Base-by-base conservation (phyloP, 805 yeast species). In the Blastobotrys terrestris region DNA sequence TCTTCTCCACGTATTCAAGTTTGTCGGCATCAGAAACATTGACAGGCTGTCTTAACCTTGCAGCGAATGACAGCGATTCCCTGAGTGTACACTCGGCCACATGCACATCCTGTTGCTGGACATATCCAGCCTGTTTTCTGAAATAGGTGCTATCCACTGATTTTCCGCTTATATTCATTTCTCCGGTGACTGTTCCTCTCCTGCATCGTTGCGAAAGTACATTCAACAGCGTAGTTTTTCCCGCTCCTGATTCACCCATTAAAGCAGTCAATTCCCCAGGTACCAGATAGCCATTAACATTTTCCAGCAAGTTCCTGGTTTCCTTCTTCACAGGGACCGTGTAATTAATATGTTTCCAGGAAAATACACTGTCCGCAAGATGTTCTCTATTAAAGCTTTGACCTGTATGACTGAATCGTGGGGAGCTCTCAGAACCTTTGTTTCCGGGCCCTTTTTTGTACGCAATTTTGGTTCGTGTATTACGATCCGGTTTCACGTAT, bases 211-310 rank as follows among this genome's bases (percentile, higher is more conserved):
- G 86, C 20, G 89, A 83, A 54, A 85, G 75, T 58, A 84, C 83
- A 67, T 85, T 85, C 60, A 85, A 73, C 53, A 85, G 72, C 2
- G 92, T 86, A 21, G 94, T 85, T 63, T 85, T 85, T 71, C 94
- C 94, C 46, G 94, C 94, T 72, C 94, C 94, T 31, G 92, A 85
- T 50, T 84, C 87, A 62, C 94, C 94, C 91, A 85, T 85, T 53
- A 85, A 73, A 3, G 92, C 92, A 40, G 90, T 84, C 67, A 85
- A 73, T 54, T 85, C 84, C 60, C 92, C 92, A 18, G 92, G 92
- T 63, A 81, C 81, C 52, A 84, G 88, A 74, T 82, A 85, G 49
- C 92, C 92, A 62, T 78, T 79, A 44, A 80, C 78, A 60, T 74
- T 71, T 56, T 76, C 70, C 51, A 80, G 67, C 41, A 69, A 59